Base-by-base conservation (phyloP, 257 asterid species). In the Petunia axillaris region DNA sequence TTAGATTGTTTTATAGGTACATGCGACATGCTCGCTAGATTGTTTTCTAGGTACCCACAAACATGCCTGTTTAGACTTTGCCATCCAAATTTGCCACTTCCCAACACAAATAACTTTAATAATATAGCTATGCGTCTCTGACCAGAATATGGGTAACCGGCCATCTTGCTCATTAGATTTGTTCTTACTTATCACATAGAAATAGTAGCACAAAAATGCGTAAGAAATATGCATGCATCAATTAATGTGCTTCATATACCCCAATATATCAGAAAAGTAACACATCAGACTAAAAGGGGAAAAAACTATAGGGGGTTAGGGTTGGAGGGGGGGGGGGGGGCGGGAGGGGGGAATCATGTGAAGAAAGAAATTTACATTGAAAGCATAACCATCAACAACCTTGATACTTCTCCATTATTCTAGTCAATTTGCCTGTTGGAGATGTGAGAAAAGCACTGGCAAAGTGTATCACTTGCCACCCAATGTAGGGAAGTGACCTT, bases 401-500 rank as follows among this genome's bases (percentile, higher is more conserved):
- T 9, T 1, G 40, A 63, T 43, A 37, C 62, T 82, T 76, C 40
- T 65, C 86, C 82, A 85, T 91, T 87, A 85, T 85, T 87, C 81
- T 84, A 84, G 85, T 81, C 64, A 40, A 79, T 74, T 83, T 79
- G 82, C 87, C 67, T 52, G 14, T 44, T 77, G 43, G 68, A 76
- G 57, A 15, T 39, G 40, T 11, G 55, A 81, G 57, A 52, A 43
- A 76, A 46, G 79, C 87, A 41, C 81, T 59, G 60, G 25, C 53
- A 16, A 65, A 48, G 16, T 25, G 25, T 77, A 89, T 91, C 89
- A 93, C 84, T 93, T 93, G 86, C 89, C 93, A 36, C 96, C 92
- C 81, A 93, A 86, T 79, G 91, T 88, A 25, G 96, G 98, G 90
- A 93, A 93, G 85, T 92, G 94, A 64, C 91, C 90, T 1, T 82